Base-by-base conservation (phyloP, 208 protist species). In the Acanthamoeba sp. region DNA sequence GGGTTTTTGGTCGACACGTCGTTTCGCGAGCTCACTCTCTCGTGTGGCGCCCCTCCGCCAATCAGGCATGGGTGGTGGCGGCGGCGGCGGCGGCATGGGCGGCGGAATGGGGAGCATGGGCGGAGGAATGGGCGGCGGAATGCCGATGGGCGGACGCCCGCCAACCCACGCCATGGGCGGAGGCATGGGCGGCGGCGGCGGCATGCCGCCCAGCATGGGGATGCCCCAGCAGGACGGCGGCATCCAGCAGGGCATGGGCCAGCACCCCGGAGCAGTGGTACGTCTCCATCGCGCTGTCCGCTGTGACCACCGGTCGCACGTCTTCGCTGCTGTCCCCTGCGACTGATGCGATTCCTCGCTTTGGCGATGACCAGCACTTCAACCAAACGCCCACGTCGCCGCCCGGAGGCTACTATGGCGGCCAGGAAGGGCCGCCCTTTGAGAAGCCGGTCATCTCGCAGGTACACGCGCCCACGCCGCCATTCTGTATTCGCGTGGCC, bases 371-470 rank as follows among this genome's bases (percentile, higher is more conserved):
- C 69, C 42, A 84, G 73, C 73, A 84, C 22, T 84, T 55, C 29
- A 52, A 52, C 42, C 73, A 84, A 34, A 55, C 73, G 42, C 73
- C 73, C 16, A 84, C 42, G 24, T 84, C 73, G 32, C 66, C 66
- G 32, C 7, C n/a, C 4, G 66, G 29, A 2, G 24, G 32, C 66
- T 76, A 40, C 66, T 40, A 27, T 32, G 29, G 29, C 9, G n/a
- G n/a, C 34, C 66, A 32, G 66, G 73, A 84, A 6, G 18, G 18
- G 16, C 73, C 73, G 42, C 73, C 73, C 36, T 84, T 45, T 27
- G 73, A 84, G n/a, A 84, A 84, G 73, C 73, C 73, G 9, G 73
- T 84, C 40, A 84, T 84, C 1, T 55, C 36, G 1, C 73, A 84
- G 73, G 73, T 52, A 50, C 66, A n/a, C n/a, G n/a, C n/a, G n/a